Evolutionary conservation across 345 rosid species (phyloP), one percentile per base, ranked within the genome.

Genomic region (Balakata baccata): DNA sequence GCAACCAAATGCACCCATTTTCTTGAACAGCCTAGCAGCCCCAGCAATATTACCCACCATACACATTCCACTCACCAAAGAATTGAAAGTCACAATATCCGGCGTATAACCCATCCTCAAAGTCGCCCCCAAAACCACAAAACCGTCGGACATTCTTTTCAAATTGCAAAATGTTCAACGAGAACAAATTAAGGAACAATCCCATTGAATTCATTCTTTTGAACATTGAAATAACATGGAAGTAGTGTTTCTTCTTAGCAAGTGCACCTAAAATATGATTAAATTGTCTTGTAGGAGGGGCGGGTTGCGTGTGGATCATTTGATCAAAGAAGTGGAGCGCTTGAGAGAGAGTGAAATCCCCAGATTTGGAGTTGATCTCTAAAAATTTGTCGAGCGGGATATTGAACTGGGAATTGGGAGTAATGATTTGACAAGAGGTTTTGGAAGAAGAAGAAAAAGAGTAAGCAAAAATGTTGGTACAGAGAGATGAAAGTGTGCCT

Each of bases 21-120:
- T 84, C 59, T 49, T 49, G 49, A 72, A 47, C 11, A 81, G 54
- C 7, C 61, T 68, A 11, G 70, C 69, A 12, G 75, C 83, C 65
- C 66, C 53, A 16, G 45, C 54, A 73, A 77, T 62, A 84, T 72
- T 47, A 85, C 87, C 70, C 59, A n/a, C n/a, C n/a, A n/a, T n/a
- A n/a, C n/a, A n/a, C n/a, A n/a, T n/a, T n/a, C n/a, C n/a, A n/a
- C n/a, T 84, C 46, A 84, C 60, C 72, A 80, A 66, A 45, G 64
- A 39, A 43, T 53, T 84, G 69, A 74, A 79, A 67, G 80, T 69
- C 46, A 60, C 79, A 66, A 11, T 47, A 69, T 70, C 69, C 54
- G 81, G 83, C 47, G 67, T 60, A 22, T 29, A 71, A 51, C 81
- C 79, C 13, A 70, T 41, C 50, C 84, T 77, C 56, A 81, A 74